phyloP scores from a whole-genome alignment of 106 monocot species.

The Amphibolis antarctica region DNA sequence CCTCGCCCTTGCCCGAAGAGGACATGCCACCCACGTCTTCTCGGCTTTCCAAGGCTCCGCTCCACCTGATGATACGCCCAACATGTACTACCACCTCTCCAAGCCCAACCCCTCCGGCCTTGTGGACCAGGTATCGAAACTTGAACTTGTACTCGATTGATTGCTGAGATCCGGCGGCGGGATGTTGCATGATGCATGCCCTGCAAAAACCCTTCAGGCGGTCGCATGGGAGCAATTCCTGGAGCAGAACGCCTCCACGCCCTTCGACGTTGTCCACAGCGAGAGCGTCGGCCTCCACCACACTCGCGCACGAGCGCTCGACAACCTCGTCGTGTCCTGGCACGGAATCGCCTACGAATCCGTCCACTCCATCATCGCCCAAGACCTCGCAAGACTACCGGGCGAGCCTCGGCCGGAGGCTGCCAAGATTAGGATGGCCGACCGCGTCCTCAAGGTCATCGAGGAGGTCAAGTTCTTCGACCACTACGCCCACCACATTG shows the following conservation, averaged over 20 bases:
- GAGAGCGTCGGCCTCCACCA: conserved; percentile 6
- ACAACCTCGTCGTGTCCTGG: conserved; percentile 10
- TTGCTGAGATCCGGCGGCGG: no score
- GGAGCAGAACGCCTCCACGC: background rate
- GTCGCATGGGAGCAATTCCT: conserved; percentile 8
- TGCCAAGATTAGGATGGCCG: background rate
- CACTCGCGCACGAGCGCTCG: background rate
- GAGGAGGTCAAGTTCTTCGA: conserved; percentile 19
- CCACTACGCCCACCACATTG: conserved; percentile 14
- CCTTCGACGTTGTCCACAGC: conserved; percentile 14
- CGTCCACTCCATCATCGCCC: conserved; percentile 6
- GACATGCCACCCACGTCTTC: conserved; percentile 63
- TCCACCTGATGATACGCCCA: background rate
- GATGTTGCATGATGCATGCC: no score
- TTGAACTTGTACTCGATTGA: no score
- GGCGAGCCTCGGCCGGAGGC: background rate
- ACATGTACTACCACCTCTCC: conserved; percentile 7
- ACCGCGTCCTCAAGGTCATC: background rate
- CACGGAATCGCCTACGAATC: conserved; percentile 12
- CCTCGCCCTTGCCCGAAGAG: conserved; percentile 48
- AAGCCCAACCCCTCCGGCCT: background rate
- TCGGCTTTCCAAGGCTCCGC: conserved; percentile 27
- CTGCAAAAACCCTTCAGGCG: no score
- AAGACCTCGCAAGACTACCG: conserved; percentile 3
- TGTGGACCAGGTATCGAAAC: background rate